These are phyloP conservation scores for Torulaspora microellipsoides DNA, from an alignment of 805 yeast genomes.

Conservation along the genomic window DNA sequence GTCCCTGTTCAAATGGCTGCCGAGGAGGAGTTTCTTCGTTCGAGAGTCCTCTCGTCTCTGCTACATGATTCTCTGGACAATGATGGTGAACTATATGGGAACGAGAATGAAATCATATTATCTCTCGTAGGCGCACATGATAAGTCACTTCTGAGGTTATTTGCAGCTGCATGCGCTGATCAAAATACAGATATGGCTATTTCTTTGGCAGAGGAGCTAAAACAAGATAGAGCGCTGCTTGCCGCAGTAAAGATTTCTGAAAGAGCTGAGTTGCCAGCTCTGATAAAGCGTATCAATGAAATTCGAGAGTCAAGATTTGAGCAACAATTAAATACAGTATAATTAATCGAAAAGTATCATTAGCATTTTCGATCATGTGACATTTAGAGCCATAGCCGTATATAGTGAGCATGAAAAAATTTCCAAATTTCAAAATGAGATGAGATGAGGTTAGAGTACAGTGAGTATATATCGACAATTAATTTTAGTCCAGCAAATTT, in stretches of 20 bases:
- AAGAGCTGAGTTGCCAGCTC: constrained; percentile 50
- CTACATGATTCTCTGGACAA: constrained; percentile 52
- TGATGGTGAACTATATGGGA: constrained; percentile 40
- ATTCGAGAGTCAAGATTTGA: constrained; percentile 43
- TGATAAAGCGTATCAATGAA: constrained; percentile 53
- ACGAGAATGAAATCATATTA: constrained; percentile 48
- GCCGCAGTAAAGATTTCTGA: constrained; percentile 86
- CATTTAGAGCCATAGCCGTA: constrained; percentile 6
- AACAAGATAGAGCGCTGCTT: constrained; percentile 70
- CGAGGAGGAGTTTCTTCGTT: constrained; percentile 62
- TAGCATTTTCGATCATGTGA: too few relatives aligned
- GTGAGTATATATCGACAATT: too few relatives aligned
- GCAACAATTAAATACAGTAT: constrained; percentile 18
- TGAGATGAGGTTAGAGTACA: constrained; percentile 22
- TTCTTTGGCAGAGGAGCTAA: constrained; percentile 62
- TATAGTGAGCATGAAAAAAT: constrained; percentile 17
- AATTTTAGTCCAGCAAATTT: too few relatives aligned
- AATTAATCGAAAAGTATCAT: too few relatives aligned
- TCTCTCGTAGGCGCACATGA: constrained; percentile 60
- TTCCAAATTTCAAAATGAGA: constrained; percentile 6
- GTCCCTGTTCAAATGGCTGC: constrained; percentile 36
- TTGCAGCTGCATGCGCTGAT: constrained; percentile 69
- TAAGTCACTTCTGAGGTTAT: constrained; percentile 68
- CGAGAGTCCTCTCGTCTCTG: constrained; percentile 56
- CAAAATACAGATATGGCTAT: constrained; percentile 61